Evolutionary conservation across 2,329 filamentous ascomycete species (phyloP), one percentile per base, ranked within the genome.

Genomic region (Aspergillus terreus): DNA sequence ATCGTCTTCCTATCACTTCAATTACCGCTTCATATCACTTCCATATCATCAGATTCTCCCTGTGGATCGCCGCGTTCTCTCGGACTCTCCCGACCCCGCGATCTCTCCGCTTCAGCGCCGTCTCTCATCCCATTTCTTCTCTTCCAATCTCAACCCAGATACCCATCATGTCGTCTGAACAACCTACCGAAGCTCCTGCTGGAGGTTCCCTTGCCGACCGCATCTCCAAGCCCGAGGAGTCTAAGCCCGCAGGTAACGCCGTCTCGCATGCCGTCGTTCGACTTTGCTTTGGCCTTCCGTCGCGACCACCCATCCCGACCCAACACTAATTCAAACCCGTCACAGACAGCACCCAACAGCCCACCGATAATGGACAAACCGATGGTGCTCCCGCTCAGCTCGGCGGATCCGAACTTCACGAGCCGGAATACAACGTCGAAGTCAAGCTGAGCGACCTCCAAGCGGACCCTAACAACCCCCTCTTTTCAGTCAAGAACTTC

Each of bases 401-500:
- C 23, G 68, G 69, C 36, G 82, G 79, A 49, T 82, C 82, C 36
- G 65, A 73, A 9, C 75, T 85, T 10, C 73, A 82, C 19, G 89
- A 96, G 70, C 84, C 85, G 4, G 85, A 88, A 52, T 95, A 88
- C 72, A 87, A 94, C 60, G 92, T 99, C 59, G 87, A 96, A 66
- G 90, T 99, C 62, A 94, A 92, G 72, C 82, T 97, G 53, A 92
- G 87, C 63, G 91, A 96, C 66, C 80, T 96, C 49, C 91, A 96
- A 72, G 83, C 84, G 27, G 90, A 96, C 66, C 84, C 88, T 10
- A 87, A 90, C 64, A 92, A 91, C 66, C 92, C 92, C 10, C 82
- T 97, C 21, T 94, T 85, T 71, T 96, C 92, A 3, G 86, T 87
- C 46, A 87, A 86, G 61, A 84, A 82, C 1, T 99, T 96, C 69